These are phyloP conservation scores for Sporothrix curviconia DNA, from an alignment of 2,329 filamentous ascomycete genomes.

Conservation along the genomic window DNA sequence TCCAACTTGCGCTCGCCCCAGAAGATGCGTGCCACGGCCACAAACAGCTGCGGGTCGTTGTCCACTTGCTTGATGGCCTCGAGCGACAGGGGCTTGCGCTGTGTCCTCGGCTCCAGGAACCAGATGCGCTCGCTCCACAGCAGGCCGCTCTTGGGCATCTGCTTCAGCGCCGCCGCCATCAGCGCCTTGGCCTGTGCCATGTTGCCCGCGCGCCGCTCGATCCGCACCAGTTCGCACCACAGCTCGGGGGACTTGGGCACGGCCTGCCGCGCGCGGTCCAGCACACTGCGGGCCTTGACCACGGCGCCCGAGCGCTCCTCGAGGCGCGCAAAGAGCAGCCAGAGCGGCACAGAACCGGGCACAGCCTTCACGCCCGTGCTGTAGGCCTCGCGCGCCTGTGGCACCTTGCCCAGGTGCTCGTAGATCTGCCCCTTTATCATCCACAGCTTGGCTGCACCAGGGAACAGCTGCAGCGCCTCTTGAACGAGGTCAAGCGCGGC, in stretches of 20 bases:
- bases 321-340: conserved; percentile 80
- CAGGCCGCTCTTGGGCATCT: conserved; percentile 78
- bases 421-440: conserved; percentile 99
- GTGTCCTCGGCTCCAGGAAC: conserved; percentile 84
- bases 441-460: conserved; percentile 80
- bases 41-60: conserved; percentile 81
- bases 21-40: conserved; percentile 89
- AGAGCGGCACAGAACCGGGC: conserved; percentile 75
- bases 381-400: conserved; percentile 85
- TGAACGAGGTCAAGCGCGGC: conserved; percentile 81
- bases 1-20: conserved; percentile 90
- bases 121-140: conserved; percentile 95
- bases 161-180: conserved; percentile 89
- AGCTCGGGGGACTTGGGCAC: conserved; percentile 78
- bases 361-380: conserved; percentile 81
- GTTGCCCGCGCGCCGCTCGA: conserved; percentile 85
- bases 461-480: conserved; percentile 80
- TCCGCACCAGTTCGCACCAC: conserved; percentile 88
- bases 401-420: conserved; percentile 69
- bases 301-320: conserved; percentile 78
- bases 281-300: conserved; percentile 88
- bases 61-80: conserved; percentile 98
- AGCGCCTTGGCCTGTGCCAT: conserved; percentile 76
- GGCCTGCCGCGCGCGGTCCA: conserved; percentile 83
- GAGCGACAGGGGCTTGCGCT: conserved; percentile 82